These are phyloP conservation scores for Barnettozyma siamensis DNA, from an alignment of 805 yeast genomes.

Conservation along the genomic window DNA sequence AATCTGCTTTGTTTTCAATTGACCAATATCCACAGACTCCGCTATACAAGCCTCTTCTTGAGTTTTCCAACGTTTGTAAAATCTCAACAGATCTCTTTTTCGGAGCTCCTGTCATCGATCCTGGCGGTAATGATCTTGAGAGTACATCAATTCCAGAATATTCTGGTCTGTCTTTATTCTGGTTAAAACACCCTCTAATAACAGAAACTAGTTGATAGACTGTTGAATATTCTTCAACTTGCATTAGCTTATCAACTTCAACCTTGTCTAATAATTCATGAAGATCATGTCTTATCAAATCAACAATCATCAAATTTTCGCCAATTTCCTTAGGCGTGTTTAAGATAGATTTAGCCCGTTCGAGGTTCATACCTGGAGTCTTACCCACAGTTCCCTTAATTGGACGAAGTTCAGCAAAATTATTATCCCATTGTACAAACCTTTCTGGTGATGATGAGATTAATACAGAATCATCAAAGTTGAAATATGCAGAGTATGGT, in stretches of 20 bases:
- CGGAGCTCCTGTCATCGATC: conserved; percentile 99
- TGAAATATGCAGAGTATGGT: conserved; percentile 81
- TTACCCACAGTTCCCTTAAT: conserved; percentile 93
- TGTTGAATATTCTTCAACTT: conserved; percentile 86
- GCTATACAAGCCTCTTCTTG: conserved; percentile 74
- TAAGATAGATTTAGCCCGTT: conserved; percentile 56
- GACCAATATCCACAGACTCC: conserved; percentile 98
- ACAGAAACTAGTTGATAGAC: conserved; percentile 91
- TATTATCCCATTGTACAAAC: conserved; percentile 68
- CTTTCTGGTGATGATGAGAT: conserved; percentile 94
- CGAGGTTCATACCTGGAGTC: conserved; percentile 44
- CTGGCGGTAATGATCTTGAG: conserved; percentile 84
- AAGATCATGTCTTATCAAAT: conserved; percentile 87
- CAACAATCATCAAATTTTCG: conserved; percentile 95
- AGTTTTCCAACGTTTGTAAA: conserved; percentile 40
- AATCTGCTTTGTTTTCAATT: conserved; percentile 77
- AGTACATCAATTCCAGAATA: conserved; percentile 76
- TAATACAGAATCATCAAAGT: conserved; percentile 53
- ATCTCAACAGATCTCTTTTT: conserved; percentile 88
- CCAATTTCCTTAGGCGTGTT: conserved; percentile 90
- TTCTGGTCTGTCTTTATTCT: conserved; percentile 4
- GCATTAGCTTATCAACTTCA: conserved; percentile 72
- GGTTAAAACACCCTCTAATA: conserved; percentile 50
- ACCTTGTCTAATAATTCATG: conserved; percentile 62
- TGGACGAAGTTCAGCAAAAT: conserved; percentile 76